Conservation (phyloP, 1,284 basidiomycete genomes). For the Ganoderma multipileum region DNA sequence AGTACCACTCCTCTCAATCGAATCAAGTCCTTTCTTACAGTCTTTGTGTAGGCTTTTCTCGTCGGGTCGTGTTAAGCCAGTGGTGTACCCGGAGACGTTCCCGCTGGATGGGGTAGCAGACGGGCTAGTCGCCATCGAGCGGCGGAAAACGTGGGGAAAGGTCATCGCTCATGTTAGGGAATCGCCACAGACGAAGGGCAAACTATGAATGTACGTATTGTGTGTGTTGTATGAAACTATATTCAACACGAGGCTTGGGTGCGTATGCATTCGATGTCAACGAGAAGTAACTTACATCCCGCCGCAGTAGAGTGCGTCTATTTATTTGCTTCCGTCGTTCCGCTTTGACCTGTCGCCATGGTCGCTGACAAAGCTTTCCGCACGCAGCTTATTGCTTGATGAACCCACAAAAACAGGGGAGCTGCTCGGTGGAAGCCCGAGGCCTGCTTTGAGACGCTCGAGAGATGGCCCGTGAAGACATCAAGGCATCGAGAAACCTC, state of each 20-base stretch:
- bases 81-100: constrained; percentile 78
- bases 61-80: constrained; percentile 71
- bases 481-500: too few species aligned
- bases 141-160: constrained; percentile 94
- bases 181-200: constrained; percentile 37
- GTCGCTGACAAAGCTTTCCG: too few species aligned
- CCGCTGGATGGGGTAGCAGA: constrained; percentile 62
- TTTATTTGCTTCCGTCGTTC: too few species aligned
- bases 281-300: too few species aligned
- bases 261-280: not conserved
- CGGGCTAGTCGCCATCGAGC: constrained; percentile 78
- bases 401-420: not conserved
- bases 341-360: too few species aligned
- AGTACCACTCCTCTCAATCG: constrained; percentile 33
- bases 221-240: not conserved
- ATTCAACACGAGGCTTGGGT: not conserved
- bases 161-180: constrained; percentile 74
- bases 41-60: constrained; percentile 62
- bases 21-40: not conserved
- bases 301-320: too few species aligned
- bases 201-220: constrained; percentile 36
- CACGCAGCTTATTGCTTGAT: not conserved
- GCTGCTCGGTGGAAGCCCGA: too few species aligned
- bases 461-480: too few species aligned
- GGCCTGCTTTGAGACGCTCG: too few species aligned